Evolutionary conservation across 1,284 basidiomycete genomes (phyloP).

Genomic region (Cerioporus squamosus): DNA sequence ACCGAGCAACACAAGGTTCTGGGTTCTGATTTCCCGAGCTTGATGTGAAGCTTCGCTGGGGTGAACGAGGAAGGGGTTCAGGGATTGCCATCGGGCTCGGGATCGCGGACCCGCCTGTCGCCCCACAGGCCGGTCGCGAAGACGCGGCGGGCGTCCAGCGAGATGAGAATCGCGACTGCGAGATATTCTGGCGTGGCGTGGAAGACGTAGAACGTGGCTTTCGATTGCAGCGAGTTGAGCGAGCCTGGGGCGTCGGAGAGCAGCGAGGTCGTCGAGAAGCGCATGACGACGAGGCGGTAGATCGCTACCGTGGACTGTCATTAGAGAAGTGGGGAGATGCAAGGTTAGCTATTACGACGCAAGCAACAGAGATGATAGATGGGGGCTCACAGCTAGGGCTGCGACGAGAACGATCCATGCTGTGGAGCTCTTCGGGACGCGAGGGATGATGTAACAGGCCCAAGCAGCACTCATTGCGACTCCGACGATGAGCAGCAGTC

Average conservation of each 20-base stretch:
- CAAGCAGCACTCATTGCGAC: not conserved
- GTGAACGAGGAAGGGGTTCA: too few species aligned
- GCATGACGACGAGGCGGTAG: conserved; percentile 48
- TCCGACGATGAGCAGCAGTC: not conserved
- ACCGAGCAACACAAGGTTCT: too few species aligned
- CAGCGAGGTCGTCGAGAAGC: conserved; percentile 37
- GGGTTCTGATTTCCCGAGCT: too few species aligned
- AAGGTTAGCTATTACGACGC: not conserved
- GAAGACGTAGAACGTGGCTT: conserved; percentile 43
- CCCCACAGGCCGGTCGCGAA: conserved; percentile 2
- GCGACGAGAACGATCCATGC: conserved; percentile 6
- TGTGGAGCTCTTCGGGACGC: conserved; percentile 2
- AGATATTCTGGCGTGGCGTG: conserved; percentile 2
- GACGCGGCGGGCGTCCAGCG: not conserved
- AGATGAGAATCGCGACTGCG: conserved; percentile 4
- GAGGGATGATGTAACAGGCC: conserved; percentile 8
- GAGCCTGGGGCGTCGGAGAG: conserved; percentile 37
- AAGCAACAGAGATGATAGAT: too few species aligned
- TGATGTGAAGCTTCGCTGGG: too few species aligned
- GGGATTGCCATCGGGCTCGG: not conserved
- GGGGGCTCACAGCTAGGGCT: not conserved
- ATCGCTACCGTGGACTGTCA: conserved; percentile 31
- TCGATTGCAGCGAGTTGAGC: conserved; percentile 38
- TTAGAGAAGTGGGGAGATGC: not conserved
- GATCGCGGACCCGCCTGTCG: not conserved